Conservation (phyloP, 2,329 filamentous ascomycete genomes). For the Fusarium nelsonii region DNA sequence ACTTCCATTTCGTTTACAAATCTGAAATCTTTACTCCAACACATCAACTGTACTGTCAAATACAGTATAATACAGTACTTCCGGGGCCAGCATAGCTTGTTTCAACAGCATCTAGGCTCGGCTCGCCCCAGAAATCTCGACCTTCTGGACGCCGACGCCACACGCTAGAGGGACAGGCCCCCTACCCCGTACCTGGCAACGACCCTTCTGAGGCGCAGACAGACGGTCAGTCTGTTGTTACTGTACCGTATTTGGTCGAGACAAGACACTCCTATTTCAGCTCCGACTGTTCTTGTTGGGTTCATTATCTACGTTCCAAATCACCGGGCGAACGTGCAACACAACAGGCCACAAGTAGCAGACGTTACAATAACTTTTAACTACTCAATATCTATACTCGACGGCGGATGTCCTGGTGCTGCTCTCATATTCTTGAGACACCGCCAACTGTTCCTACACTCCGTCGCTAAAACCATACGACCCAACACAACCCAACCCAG, state of each 20-base stretch:
- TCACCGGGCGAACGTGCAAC: slow-evolving; percentile 45
- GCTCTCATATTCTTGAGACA: slow-evolving; percentile 22
- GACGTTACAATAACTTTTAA: slow-evolving; percentile 22
- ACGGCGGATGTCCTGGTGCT: slow-evolving; percentile 19
- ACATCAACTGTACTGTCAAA: background rate
- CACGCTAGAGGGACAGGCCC: slow-evolving; percentile 30
- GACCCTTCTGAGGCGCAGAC: slow-evolving; percentile 44
- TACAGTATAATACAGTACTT: slow-evolving; percentile 22
- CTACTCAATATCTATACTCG: slow-evolving; percentile 34
- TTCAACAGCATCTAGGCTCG: slow-evolving; percentile 31
- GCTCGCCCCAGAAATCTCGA: slow-evolving; percentile 40
- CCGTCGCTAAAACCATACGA: slow-evolving; percentile 27
- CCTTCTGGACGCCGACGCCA: slow-evolving; percentile 41
- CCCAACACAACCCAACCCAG: slow-evolving; percentile 30
- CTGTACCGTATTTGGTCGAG: slow-evolving; percentile 17
- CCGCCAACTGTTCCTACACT: slow-evolving; percentile 30
- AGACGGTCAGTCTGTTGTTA: slow-evolving; percentile 30
- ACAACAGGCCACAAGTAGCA: slow-evolving; percentile 31
- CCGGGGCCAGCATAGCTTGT: slow-evolving; percentile 25
- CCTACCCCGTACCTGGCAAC: slow-evolving; percentile 42
- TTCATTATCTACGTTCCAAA: slow-evolving; percentile 41
- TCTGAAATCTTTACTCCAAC: background rate
- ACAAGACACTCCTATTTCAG: slow-evolving; percentile 44
- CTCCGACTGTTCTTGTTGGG: slow-evolving; percentile 38
- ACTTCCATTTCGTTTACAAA: background rate